phyloP scores from a whole-genome alignment of 345 rosid genomes.

The Eucalyptus rudis region DNA sequence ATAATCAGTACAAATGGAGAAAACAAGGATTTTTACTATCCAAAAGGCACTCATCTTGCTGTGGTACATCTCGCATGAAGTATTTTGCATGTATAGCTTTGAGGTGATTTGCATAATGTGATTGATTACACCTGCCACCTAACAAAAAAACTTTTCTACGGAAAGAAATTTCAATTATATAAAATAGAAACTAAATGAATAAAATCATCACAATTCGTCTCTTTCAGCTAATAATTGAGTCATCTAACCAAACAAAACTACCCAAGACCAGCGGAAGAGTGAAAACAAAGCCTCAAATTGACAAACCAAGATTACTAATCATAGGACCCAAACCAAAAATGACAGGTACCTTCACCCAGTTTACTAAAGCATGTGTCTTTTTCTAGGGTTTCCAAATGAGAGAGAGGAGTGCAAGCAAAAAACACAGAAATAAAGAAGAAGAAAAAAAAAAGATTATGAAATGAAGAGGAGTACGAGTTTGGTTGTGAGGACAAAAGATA shows the following conservation, averaged over 20 bases:
- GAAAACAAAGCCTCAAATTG: neutral
- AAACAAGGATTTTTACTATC: neutral
- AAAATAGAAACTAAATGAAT: neutral
- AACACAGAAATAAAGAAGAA: neutral
- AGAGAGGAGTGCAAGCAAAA: neutral
- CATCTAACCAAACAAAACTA: neutral
- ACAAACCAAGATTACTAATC: neutral
- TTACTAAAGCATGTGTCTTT: neutral
- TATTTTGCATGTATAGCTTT: neutral
- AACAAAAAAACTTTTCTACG: neutral
- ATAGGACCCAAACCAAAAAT: neutral
- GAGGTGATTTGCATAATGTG: neutral
- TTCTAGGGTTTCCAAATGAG: neutral
- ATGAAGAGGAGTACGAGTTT: neutral
- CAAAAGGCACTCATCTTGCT: neutral
- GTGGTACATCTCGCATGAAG: neutral
- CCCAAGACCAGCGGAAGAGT: neutral
- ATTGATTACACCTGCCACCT: neutral
- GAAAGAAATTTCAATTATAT: neutral
- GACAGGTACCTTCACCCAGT: neutral
- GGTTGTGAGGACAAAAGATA: conserved; percentile 2
- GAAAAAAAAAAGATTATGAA: neutral
- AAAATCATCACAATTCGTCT: neutral
- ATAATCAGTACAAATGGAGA: neutral
- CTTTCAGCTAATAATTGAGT: neutral